Evolutionary conservation across 129 eudicot species (phyloP).

Genomic region (Flaveria bidentis): DNA sequence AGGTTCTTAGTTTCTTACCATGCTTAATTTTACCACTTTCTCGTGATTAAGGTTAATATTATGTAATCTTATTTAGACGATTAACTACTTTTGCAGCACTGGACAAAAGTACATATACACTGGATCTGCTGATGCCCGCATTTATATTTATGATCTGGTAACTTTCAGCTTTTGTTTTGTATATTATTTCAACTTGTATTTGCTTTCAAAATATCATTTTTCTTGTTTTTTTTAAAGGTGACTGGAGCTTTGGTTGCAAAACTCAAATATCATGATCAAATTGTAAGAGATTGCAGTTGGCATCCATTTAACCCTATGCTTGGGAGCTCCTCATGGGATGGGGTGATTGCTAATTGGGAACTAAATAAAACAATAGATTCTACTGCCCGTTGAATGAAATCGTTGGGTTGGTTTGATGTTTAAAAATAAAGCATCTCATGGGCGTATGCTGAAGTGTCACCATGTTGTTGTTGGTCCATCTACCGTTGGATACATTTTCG

Average conservation of each 20-base stretch:
- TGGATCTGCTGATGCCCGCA: slow-evolving; percentile 73
- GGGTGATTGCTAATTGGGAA: slow-evolving; percentile 67
- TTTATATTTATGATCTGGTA: slow-evolving; percentile 89
- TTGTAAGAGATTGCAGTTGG: slow-evolving; percentile 93
- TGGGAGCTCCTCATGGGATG: slow-evolving; percentile 93
- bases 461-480: background rate
- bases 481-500: background rate
- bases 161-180: slow-evolving; percentile 4
- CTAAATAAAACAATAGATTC: slow-evolving; percentile 14
- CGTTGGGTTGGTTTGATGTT: background rate
- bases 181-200: background rate
- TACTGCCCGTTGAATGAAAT: background rate
- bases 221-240: slow-evolving; percentile 38
- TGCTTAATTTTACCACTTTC: background rate
- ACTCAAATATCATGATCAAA: slow-evolving; percentile 59
- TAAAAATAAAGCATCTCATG: slow-evolving; percentile 13
- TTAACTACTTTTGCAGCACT: slow-evolving; percentile 53
- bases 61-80: background rate
- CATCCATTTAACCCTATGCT: slow-evolving; percentile 75
- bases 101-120: slow-evolving; percentile 97
- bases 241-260: slow-evolving; percentile 60
- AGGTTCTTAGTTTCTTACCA: slow-evolving; percentile 59
- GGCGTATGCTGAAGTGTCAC: slow-evolving; percentile 2
- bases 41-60: background rate
- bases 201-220: background rate